Percentiles rank a stretch among this genome's conserved stretches.
Conservation (phyloP, 2,329 filamentous ascomycete genomes). For the Beauveria sp. region DNA sequence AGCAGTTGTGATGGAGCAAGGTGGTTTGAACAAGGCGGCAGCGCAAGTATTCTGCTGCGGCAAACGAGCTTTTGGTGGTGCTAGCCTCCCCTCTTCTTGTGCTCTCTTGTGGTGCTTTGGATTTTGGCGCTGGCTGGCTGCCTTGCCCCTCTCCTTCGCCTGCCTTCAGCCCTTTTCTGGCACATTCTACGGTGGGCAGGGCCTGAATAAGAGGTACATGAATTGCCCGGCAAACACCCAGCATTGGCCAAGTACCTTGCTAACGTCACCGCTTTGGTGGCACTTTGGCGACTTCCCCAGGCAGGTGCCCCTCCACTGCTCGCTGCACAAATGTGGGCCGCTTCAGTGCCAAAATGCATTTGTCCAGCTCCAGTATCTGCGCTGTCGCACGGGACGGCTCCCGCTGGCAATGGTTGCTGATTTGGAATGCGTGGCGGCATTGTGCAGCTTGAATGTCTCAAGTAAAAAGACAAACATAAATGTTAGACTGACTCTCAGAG, state of each 20-base stretch:
- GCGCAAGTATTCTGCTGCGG: neutral
- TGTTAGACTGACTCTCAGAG: neutral
- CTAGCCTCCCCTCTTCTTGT: neutral
- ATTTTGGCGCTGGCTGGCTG: neutral
- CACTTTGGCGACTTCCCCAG: neutral
- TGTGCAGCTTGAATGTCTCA: neutral
- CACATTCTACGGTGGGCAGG: conserved; percentile 6
- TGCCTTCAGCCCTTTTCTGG: conserved; percentile 10
- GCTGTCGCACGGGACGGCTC: neutral
- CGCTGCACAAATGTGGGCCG: neutral
- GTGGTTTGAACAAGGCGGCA: neutral
- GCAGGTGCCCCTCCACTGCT: neutral
- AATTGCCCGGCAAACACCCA: neutral
- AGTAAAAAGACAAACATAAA: neutral
- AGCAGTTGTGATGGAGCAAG: conserved; percentile 5
- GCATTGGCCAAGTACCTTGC: neutral
- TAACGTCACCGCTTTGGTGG: neutral
- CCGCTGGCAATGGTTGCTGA: neutral
- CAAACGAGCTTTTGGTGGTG: neutral
- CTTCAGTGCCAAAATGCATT: neutral
- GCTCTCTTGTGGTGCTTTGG: neutral
- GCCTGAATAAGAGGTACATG: neutral
- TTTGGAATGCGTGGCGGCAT: neutral
- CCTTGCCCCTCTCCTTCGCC: conserved; percentile 2
- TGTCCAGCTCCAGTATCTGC: neutral